phyloP scores from a whole-genome alignment of 1,139 yeast genomes.

The Geotrichum candidum region DNA sequence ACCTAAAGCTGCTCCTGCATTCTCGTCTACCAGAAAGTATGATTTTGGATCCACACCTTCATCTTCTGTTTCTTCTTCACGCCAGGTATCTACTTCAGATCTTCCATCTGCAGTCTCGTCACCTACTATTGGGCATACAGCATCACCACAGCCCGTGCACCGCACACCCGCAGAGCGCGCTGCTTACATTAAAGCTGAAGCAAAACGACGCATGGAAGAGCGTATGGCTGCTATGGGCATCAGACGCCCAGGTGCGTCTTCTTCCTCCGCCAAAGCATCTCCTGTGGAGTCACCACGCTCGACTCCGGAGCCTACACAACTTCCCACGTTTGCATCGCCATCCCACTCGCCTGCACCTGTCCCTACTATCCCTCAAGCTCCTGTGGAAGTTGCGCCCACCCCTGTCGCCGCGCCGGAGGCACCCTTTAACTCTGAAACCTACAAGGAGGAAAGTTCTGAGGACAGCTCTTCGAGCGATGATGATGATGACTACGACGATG shows the following conservation, averaged over 20 bases:
- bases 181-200: slow-evolving; percentile 83
- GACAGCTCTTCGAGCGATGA: slow-evolving; percentile 39
- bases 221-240: slow-evolving; percentile 82
- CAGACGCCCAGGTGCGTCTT: slow-evolving; percentile 36
- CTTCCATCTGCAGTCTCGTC: slow-evolving; percentile 11
- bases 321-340: slow-evolving; percentile 4
- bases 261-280: slow-evolving; percentile 30
- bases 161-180: slow-evolving; percentile 57
- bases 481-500: slow-evolving; percentile 34
- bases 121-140: slow-evolving; percentile 14
- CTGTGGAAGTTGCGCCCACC: slow-evolving; percentile 9
- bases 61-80: background rate
- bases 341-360: slow-evolving; percentile 13
- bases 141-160: slow-evolving; percentile 21
- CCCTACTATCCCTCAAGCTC: background rate
- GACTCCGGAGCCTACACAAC: slow-evolving; percentile 6
- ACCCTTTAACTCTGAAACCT: background rate
- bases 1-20: slow-evolving; percentile 5
- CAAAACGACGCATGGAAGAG: slow-evolving; percentile 84
- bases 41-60: background rate
- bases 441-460: slow-evolving; percentile 2
- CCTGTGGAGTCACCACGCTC: slow-evolving; percentile 16
- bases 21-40: background rate
- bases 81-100: background rate
- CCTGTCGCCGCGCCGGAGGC: background rate